These are phyloP conservation scores for Candida ovalis DNA, from an alignment of 805 yeast genomes.

Conservation along the genomic window DNA sequence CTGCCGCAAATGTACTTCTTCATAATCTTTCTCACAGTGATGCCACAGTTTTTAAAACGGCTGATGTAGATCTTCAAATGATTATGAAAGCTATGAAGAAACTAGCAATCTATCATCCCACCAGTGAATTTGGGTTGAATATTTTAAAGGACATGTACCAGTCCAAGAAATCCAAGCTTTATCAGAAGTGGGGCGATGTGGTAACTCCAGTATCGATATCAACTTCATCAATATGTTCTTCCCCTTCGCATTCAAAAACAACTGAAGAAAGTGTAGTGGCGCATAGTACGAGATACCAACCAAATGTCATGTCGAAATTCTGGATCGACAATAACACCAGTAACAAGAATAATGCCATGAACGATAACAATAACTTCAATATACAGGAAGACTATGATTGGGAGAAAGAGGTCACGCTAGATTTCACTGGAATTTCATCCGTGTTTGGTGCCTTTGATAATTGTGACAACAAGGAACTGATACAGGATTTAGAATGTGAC, in stretches of 20 bases:
- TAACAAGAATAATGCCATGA: too few relatives aligned
- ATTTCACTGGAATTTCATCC: too few relatives aligned
- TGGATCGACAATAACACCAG: not conserved
- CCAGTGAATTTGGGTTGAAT: not conserved
- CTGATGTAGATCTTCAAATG: not conserved
- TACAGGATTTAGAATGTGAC: too few relatives aligned
- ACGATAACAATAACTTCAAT: too few relatives aligned
- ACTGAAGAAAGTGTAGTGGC: not conserved
- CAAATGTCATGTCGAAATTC: not conserved
- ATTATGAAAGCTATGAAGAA: not conserved
- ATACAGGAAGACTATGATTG: not conserved
- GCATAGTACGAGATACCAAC: not conserved
- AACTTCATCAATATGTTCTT: not conserved
- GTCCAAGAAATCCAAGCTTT: not conserved
- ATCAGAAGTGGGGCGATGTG: not conserved
- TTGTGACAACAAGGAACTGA: not conserved
- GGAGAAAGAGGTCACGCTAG: not conserved
- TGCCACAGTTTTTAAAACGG: not conserved
- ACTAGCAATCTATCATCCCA: not conserved
- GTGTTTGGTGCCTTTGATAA: too few relatives aligned
- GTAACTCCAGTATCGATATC: not conserved
- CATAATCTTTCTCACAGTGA: not conserved
- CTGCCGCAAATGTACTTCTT: not conserved
- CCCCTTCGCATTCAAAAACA: too few relatives aligned
- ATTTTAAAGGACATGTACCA: not conserved